Base-by-base conservation (phyloP, 2,329 filamentous ascomycete genomes). In the Cryphonectria carpinicola region DNA sequence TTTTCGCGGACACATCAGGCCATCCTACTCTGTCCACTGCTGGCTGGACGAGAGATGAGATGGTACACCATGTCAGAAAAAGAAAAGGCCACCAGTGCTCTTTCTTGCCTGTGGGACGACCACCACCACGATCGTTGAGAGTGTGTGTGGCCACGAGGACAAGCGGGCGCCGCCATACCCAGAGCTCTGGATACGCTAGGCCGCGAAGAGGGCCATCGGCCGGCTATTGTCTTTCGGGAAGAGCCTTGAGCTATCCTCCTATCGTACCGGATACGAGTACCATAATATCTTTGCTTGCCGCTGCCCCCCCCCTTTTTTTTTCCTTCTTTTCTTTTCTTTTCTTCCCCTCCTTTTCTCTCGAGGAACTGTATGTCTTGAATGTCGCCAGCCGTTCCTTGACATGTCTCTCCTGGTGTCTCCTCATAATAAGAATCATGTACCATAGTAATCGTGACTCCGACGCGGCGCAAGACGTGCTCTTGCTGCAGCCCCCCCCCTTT, bases 181-280 rank as follows among this genome's bases (percentile, higher is more conserved):
- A 66, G 67, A 58, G 64, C 68, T 62, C 67, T 67, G 70, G 65
- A 49, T 70, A 64, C 69, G 49, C 70, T 72, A 72, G 54, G 49
- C 54, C 67, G 52, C 70, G 67, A 64, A 35, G 43, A n/a, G 65
- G 43, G 52, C 66, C 68, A 65, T 70, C 70, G 67, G 63, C 54
- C 52, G 49, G 60, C 65, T 49, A 28, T 70, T 41, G 67, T 70
- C 61, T 69, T 66, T 63, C 70, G 70, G 64, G 68, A 67, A 61
- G 60, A 62, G 70, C 67, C 63, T 72, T 52, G 68, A 66, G 41
- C 70, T 69, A 70, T 28, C 28, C 28, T 65, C 49, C 41, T 60
- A 60, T n/a, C 19, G 35, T 41, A 61, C 62, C 22, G 52, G 37
- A 58, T 46, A 14, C n/a, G 49, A 56, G 17, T 66, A 35, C 37